These are phyloP conservation scores for Nadsonia starkeyi-henricii DNA, from an alignment of 1,139 yeast genomes.

Conservation along the genomic window DNA sequence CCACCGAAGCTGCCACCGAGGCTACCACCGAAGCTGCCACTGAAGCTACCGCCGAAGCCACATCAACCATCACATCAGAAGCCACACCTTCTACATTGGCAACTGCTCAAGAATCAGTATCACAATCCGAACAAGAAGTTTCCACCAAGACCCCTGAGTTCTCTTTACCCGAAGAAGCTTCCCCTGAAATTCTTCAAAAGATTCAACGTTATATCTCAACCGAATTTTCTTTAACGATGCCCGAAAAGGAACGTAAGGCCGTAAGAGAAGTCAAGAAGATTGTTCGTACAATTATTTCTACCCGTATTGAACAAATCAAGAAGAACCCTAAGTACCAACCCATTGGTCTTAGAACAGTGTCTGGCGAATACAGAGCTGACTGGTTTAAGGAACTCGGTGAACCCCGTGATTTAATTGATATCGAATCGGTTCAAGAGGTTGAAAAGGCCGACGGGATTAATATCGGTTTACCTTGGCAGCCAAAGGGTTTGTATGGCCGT, in stretches of 20 bases:
- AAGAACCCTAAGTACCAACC: constrained; percentile 18
- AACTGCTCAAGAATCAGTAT: neutral
- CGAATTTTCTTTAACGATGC: neutral
- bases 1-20: constrained; percentile 8
- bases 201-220: neutral
- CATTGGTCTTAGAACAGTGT: constrained; percentile 10
- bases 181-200: neutral
- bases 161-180: neutral
- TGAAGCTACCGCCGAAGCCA: neutral
- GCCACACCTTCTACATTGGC: neutral
- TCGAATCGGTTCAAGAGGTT: constrained; percentile 43
- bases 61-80: neutral
- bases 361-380: constrained; percentile 35
- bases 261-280: constrained; percentile 34
- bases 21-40: constrained; percentile 6
- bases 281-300: constrained; percentile 39
- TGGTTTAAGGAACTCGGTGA: constrained; percentile 43
- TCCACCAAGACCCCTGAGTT: neutral
- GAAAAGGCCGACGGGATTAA: constrained; percentile 22
- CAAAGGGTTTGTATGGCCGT: constrained; percentile 50
- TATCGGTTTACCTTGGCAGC: constrained; percentile 54
- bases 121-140: neutral
- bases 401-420: constrained; percentile 35
- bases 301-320: constrained; percentile 38
- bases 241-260: neutral